Percentiles rank a stretch among this genome's conserved stretches.
Conservation (phyloP, 495 filamentous ascomycete species). For the Ascodesmis nigricans region DNA sequence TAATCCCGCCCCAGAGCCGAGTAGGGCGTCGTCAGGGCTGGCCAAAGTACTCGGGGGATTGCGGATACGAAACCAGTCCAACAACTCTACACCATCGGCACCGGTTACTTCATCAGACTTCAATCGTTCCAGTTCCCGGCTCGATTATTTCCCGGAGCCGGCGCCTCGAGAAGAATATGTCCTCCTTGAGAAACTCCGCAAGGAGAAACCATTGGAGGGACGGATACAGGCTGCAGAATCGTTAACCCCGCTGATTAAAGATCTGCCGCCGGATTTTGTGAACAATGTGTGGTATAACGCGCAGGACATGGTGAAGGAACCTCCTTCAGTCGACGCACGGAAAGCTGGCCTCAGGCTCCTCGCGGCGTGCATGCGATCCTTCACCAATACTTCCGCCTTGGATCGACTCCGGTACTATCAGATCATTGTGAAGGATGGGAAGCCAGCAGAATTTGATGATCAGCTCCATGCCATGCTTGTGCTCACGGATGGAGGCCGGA, state of each 20-base stretch:
- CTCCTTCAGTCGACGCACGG: conserved; percentile 32
- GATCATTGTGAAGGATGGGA: conserved; percentile 30
- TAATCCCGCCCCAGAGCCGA: conserved; percentile 11
- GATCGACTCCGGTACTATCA: conserved; percentile 44
- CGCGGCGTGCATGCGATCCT: conserved; percentile 35
- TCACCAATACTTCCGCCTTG: conserved; percentile 35
- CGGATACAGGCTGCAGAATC: conserved; percentile 34
- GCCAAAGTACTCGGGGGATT: conserved; percentile 17
- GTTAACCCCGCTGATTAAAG: conserved; percentile 31
- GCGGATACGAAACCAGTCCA: conserved; percentile 14
- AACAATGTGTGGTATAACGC: conserved; percentile 40
- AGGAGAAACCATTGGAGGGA: conserved; percentile 21
- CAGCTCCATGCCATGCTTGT: conserved; percentile 40
- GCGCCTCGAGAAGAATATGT: conserved; percentile 4
- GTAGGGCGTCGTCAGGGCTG: conserved; percentile 13
- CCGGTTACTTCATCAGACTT: conserved; percentile 10
- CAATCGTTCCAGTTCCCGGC: conserved; percentile 6
- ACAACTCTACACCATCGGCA: conserved; percentile 12
- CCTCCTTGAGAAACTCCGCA: conserved; percentile 14
- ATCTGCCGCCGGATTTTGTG: conserved; percentile 31
- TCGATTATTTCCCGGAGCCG: conserved; percentile 12
- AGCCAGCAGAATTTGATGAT: conserved; percentile 37
- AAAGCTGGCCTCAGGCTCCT: conserved; percentile 40
- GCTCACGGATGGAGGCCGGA: conserved; percentile 39
- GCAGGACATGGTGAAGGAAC: conserved; percentile 38